Evolutionary conservation across 169 alveolate genomes (phyloP).

Genomic region (Theileria sp.): DNA sequence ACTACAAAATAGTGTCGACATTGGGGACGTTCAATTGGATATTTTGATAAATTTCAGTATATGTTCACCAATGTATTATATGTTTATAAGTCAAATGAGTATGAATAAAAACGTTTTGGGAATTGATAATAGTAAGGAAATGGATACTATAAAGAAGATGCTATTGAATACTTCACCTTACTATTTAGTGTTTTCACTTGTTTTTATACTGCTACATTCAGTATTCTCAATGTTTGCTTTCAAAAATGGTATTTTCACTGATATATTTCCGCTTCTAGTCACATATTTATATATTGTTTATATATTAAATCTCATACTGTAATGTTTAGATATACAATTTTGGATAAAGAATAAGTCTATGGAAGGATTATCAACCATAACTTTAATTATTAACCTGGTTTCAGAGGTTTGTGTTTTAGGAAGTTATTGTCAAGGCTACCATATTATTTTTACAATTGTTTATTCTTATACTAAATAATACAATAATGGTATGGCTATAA

Average conservation of each 20-base stretch:
- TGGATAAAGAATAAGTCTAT: constrained; percentile 92
- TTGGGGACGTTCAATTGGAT: constrained; percentile 16
- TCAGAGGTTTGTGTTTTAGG: constrained; percentile 66
- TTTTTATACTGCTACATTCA: constrained; percentile 82
- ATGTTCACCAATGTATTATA: constrained; percentile 46
- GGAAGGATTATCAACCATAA: constrained; percentile 92
- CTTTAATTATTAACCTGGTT: constrained; percentile 84
- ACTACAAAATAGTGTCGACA: background rate
- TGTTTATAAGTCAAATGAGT: constrained; percentile 36
- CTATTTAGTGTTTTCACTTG: constrained; percentile 79
- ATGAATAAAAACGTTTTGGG: constrained; percentile 33
- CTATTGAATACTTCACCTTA: constrained; percentile 83
- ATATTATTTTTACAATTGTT: no score
- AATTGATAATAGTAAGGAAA: constrained; percentile 71
- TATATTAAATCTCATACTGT: background rate
- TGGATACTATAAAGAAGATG: constrained; percentile 84
- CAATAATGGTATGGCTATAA: background rate
- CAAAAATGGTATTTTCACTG: constrained; percentile 87
- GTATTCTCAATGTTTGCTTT: constrained; percentile 88
- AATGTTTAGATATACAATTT: constrained; percentile 83
- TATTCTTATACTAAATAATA: background rate
- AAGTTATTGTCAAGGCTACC: no score
- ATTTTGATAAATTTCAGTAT: constrained; percentile 37
- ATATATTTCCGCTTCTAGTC: no score
- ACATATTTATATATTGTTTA: no score